Conservation (phyloP, 2,329 filamentous ascomycete genomes). For the Capronia americana region DNA sequence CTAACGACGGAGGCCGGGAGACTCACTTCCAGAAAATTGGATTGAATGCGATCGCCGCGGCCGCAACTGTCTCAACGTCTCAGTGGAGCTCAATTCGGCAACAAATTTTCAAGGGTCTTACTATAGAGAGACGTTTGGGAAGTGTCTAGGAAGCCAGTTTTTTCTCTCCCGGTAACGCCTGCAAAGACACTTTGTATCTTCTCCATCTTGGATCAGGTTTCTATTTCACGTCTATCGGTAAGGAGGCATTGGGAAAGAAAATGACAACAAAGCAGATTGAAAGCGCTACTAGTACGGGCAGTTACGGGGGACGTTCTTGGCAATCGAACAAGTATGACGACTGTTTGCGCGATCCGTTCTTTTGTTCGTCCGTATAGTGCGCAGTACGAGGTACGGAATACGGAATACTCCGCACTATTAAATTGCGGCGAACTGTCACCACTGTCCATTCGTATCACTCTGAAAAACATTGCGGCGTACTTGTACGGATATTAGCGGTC, state of each 20-base stretch:
- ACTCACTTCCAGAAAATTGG: constrained; percentile 99
- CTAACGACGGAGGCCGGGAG: constrained; percentile 17
- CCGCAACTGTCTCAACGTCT: constrained; percentile 68
- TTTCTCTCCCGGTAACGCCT: constrained; percentile 36
- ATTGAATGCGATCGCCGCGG: constrained; percentile 86
- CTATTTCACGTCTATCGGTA: neutral
- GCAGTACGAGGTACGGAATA: too few relatives aligned
- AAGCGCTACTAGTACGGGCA: neutral
- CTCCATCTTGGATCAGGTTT: constrained; percentile 25
- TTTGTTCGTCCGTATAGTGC: neutral
- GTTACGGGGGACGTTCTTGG: neutral
- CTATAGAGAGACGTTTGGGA: constrained; percentile 30
- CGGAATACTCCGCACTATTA: too few relatives aligned
- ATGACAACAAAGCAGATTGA: neutral
- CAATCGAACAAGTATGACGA: neutral
- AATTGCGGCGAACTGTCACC: too few relatives aligned
- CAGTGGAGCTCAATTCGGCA: neutral
- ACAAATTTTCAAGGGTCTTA: constrained; percentile 28
- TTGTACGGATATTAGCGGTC: too few relatives aligned
- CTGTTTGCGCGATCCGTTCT: neutral
- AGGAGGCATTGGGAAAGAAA: neutral
- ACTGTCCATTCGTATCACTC: too few relatives aligned
- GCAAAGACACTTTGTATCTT: constrained; percentile 38
- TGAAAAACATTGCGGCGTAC: too few relatives aligned
- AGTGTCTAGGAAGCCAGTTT: constrained; percentile 38